A percentile compares a stretch with the other conserved stretches of the same genome.
Evolutionary conservation across 2,329 filamentous ascomycete genomes (phyloP).

Genomic region (Colletotrichum cordylinicola): DNA sequence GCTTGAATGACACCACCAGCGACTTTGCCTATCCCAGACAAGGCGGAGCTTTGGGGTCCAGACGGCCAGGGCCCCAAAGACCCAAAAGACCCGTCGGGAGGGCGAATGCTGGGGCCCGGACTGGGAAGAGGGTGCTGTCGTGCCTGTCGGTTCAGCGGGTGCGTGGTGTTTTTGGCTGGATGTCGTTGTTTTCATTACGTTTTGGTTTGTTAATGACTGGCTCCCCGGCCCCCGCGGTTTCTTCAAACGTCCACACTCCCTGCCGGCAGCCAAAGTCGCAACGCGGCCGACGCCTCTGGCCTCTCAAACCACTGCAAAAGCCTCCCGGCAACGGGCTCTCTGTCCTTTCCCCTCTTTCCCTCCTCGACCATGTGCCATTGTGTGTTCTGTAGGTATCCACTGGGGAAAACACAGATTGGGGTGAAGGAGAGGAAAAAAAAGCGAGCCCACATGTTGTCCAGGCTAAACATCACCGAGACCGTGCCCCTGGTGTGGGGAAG

Average conservation of each 20-base stretch:
- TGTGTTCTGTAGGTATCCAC: background rate
- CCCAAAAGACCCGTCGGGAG: background rate
- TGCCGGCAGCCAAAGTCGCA: background rate
- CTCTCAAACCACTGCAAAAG: background rate
- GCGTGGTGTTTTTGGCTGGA: constrained; percentile 18
- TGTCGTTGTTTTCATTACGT: constrained; percentile 26
- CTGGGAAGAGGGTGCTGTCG: background rate
- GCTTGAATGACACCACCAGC: constrained; percentile 9
- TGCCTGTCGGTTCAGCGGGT: background rate
- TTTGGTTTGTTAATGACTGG: constrained; percentile 19
- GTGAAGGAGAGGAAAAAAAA: background rate
- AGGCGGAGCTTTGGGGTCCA: background rate
- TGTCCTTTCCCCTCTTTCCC: background rate
- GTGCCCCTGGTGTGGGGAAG: constrained; percentile 10
- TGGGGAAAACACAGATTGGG: background rate
- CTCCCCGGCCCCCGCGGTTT: background rate
- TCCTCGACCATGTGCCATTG: background rate
- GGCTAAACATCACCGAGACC: background rate
- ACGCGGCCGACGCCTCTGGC: background rate
- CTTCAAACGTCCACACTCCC: background rate
- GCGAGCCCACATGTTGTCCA: background rate
- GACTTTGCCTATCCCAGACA: constrained; percentile 12
- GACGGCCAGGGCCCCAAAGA: background rate
- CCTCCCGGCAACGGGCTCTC: background rate
- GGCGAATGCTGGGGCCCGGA: background rate